phyloP scores from a whole-genome alignment of 2,329 filamentous ascomycete genomes.

The Colletotrichum sansevieriae region DNA sequence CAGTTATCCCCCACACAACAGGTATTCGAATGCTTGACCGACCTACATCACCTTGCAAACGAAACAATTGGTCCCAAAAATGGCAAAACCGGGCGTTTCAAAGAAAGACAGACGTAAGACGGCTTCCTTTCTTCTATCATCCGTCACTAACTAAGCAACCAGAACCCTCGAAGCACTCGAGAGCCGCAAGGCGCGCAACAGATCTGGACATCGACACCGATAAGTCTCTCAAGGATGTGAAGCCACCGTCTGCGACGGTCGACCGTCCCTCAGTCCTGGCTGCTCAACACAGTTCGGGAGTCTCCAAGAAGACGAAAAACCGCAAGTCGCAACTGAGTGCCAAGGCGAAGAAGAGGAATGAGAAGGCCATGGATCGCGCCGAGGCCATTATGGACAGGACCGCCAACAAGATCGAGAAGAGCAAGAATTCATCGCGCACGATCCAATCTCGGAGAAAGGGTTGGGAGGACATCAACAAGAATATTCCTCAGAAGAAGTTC shows the following conservation, averaged over 20 bases:
- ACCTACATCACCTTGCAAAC: constrained; percentile 22
- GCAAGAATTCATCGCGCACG: constrained; percentile 61
- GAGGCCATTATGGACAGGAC: constrained; percentile 72
- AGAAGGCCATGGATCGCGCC: constrained; percentile 70
- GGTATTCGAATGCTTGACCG: background rate
- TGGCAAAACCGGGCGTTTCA: constrained; percentile 42
- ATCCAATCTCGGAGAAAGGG: constrained; percentile 64
- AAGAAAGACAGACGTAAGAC: constrained; percentile 50
- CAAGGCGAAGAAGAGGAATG: constrained; percentile 67
- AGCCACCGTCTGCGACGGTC: constrained; percentile 62
- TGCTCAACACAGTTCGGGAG: constrained; percentile 74
- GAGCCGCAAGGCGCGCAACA: constrained; percentile 79
- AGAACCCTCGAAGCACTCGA: constrained; percentile 78
- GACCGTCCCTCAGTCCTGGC: constrained; percentile 76
- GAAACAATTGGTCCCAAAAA: constrained; percentile 30
- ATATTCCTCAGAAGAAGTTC: constrained; percentile 29
- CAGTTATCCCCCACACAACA: constrained; percentile 31
- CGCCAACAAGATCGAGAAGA: constrained; percentile 67
- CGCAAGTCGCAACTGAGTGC: constrained; percentile 67
- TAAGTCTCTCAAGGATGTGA: constrained; percentile 75
- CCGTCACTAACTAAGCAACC: constrained; percentile 42
- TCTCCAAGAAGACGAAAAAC: constrained; percentile 75
- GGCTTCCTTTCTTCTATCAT: fast-evolving
- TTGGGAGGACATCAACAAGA: constrained; percentile 71
- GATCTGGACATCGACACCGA: constrained; percentile 79